Evolutionary conservation across 2,329 filamentous ascomycete genomes (phyloP).

Genomic region (Talaromyces piceae): DNA sequence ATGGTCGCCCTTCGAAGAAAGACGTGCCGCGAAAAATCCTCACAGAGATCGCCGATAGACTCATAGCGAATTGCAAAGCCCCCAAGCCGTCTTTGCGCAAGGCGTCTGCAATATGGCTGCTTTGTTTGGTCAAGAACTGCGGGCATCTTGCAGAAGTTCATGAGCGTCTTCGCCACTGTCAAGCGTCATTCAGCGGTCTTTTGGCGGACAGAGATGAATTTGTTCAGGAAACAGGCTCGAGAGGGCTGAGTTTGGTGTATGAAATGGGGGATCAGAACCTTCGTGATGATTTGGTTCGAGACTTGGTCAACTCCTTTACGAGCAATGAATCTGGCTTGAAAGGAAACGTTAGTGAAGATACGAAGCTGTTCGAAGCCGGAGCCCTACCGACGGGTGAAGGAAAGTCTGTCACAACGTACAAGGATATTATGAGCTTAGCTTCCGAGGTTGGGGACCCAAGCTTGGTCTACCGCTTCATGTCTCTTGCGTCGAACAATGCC

Average conservation of each 20-base stretch:
- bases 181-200: slow-evolving; percentile 79
- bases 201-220: slow-evolving; percentile 85
- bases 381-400: slow-evolving; percentile 85
- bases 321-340: slow-evolving; percentile 55
- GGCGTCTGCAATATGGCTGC: slow-evolving; percentile 89
- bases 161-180: slow-evolving; percentile 65
- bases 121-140: slow-evolving; percentile 85
- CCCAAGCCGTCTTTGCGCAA: slow-evolving; percentile 87
- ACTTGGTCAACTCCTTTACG: slow-evolving; percentile 83
- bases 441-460: slow-evolving; percentile 93
- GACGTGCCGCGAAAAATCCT: slow-evolving; percentile 36
- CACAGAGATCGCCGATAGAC: slow-evolving; percentile 57
- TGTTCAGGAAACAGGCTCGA: slow-evolving; percentile 89
- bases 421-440: slow-evolving; percentile 92
- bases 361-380: slow-evolving; percentile 86
- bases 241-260: slow-evolving; percentile 86
- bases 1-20: slow-evolving; percentile 42
- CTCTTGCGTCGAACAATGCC: slow-evolving; percentile 86
- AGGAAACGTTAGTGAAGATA: slow-evolving; percentile 77
- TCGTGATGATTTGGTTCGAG: slow-evolving; percentile 74
- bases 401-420: slow-evolving; percentile 86
- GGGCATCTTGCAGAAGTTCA: slow-evolving; percentile 71
- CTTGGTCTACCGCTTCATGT: slow-evolving; percentile 98
- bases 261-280: slow-evolving; percentile 78
- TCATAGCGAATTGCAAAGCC: slow-evolving; percentile 68